These are phyloP conservation scores for Kuraishia borneana DNA, from an alignment of 805 yeast species.

Conservation along the genomic window DNA sequence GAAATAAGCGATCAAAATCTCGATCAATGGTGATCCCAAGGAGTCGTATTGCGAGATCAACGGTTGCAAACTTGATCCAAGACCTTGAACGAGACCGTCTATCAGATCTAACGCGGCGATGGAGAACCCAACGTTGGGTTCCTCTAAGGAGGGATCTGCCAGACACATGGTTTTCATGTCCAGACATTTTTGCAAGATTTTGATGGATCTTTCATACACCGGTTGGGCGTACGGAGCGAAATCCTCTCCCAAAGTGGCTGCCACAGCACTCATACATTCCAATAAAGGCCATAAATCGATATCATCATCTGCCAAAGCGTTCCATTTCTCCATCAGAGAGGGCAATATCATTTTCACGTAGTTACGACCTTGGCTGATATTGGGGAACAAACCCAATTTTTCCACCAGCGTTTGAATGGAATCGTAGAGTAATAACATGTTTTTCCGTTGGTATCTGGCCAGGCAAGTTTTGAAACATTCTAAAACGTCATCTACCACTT, in stretches of 20 bases:
- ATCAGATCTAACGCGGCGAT: conserved; percentile 83
- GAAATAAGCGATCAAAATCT: conserved; percentile 54
- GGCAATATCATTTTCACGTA: conserved; percentile 61
- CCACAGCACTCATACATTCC: conserved; percentile 87
- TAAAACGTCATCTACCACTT: conserved; percentile 56
- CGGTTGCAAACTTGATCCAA: conserved; percentile 51
- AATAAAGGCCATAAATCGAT: conserved; percentile 82
- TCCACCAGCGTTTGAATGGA: conserved; percentile 86
- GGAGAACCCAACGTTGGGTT: conserved; percentile 84
- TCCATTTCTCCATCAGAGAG: conserved; percentile 79
- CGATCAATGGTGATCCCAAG: conserved; percentile 33
- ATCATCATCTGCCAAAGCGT: conserved; percentile 61
- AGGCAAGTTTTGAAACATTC: conserved; percentile 68
- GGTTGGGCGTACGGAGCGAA: conserved; percentile 87
- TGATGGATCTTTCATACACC: conserved; percentile 68
- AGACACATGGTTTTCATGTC: conserved; percentile 53
- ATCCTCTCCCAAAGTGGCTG: conserved; percentile 72
- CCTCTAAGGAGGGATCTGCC: conserved; percentile 53
- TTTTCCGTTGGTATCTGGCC: conserved; percentile 67
- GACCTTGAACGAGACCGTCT: conserved; percentile 89
- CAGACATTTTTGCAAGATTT: conserved; percentile 58
- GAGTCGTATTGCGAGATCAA: conserved; percentile 28
- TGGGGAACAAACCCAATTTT: conserved; percentile 47
- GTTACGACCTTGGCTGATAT: conserved; percentile 34
- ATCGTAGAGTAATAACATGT: conserved; percentile 74